Conservation (phyloP, 805 yeast genomes). For the Grigorovia humatica region DNA sequence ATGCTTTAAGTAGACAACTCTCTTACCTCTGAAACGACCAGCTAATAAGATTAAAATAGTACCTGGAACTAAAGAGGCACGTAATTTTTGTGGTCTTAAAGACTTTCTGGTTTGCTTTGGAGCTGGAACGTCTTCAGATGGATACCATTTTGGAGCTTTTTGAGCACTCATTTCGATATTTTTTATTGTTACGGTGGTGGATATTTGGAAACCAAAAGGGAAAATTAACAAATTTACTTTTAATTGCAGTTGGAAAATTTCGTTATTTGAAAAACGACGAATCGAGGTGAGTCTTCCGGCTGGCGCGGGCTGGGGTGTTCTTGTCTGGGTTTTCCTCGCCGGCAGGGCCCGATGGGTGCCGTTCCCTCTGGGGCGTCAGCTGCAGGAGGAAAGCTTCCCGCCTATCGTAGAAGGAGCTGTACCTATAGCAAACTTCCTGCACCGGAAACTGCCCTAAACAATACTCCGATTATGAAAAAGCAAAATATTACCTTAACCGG, state of each 20-base stretch:
- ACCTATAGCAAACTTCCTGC: neutral
- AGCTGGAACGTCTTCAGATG: conserved; percentile 79
- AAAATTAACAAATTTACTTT: neutral
- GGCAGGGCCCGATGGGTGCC: no score
- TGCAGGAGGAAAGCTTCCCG: no score
- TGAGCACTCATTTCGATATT: conserved; percentile 29
- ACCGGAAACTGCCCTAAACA: neutral
- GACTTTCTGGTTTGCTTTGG: conserved; percentile 83
- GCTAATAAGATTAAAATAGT: conserved; percentile 93
- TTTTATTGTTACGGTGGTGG: conserved; percentile 1
- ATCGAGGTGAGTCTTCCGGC: neutral
- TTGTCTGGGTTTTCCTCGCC: neutral
- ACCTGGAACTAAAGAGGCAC: conserved; percentile 93
- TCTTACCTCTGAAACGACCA: conserved; percentile 99
- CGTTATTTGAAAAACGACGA: neutral
- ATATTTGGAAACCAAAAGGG: neutral
- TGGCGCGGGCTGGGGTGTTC: neutral
- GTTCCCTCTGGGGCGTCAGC: no score
- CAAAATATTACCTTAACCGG: neutral
- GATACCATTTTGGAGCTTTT: conserved; percentile 84
- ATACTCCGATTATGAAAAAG: neutral
- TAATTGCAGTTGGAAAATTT: neutral
- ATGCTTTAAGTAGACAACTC: conserved; percentile 93
- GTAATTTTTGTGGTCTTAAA: conserved; percentile 83
- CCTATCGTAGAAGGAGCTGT: no score